Evolutionary conservation across 805 yeast species (phyloP), one percentile per base, ranked within the genome.

Genomic region (Nakazawaea anatomiae): DNA sequence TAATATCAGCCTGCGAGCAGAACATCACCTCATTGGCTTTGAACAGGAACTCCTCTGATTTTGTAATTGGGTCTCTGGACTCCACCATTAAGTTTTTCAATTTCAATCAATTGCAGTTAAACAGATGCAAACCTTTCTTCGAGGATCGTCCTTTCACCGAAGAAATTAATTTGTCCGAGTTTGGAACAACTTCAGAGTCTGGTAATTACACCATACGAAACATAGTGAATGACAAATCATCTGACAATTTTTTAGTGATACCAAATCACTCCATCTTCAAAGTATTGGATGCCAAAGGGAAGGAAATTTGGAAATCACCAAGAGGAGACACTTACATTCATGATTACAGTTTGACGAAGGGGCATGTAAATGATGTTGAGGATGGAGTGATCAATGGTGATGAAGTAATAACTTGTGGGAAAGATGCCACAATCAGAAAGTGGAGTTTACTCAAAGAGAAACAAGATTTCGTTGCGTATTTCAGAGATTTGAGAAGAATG

Each of bases 51-150:
- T 71, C 72, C 0, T 43, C 58, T 2, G 53, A 65, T 3, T 51
- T 72, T 7, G 53, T 56, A 14, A 54, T 68, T 1, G 56, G 64
- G 1, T 60, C 68, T 2, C 49, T 53, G 30, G 70, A 66, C 46
- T 51, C 58, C 35, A 53, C 52, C 1, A 44, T 71, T 18, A 57
- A 61, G 39, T 51, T 61, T 12, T 71, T 62, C 62, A 64, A 68
- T 35, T 72, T 71, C 51, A 53, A 55, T 34, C 60, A 67, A 6
- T 60, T 72, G 61, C 63, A 64, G 31, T 48, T 66, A 4, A 44
- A 46, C 7, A 49, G 46, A 8, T 46, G 41, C 3, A 14, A 42
- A 5, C 62, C 66, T 5, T 47, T 50, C 1, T 35, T 45, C 8
- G 40, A 53, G 1, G 39, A 55, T 0, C 42, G 52, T 1, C 56